Evolutionary conservation across 305 asterid genomes (phyloP).

Genomic region (Fraxinus sp.): DNA sequence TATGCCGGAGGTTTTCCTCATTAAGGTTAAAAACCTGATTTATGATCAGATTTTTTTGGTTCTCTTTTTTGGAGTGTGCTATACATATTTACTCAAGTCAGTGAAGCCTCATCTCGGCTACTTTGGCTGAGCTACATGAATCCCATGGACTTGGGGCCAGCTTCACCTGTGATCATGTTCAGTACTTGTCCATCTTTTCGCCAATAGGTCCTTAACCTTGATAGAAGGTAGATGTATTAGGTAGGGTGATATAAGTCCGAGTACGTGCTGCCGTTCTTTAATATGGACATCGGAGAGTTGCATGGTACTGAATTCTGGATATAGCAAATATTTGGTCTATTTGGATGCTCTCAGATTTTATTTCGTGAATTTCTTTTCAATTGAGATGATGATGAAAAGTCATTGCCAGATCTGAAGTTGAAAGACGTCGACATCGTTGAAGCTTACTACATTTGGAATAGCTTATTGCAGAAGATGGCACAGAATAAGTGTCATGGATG

Average conservation of each 20-base stretch:
- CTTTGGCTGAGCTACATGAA: slow-evolving; percentile 1
- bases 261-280: not conserved
- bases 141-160: not conserved
- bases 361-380: not conserved
- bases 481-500: slow-evolving; percentile 94
- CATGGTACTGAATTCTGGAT: slow-evolving; percentile 1
- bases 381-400: slow-evolving; percentile 31
- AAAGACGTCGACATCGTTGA: slow-evolving; percentile 60
- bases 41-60: not conserved
- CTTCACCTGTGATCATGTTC: slow-evolving; percentile 12
- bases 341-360: slow-evolving; percentile 18
- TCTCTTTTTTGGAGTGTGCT: not conserved
- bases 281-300: not conserved
- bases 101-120: slow-evolving; percentile 1
- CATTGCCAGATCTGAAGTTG: slow-evolving; percentile 79
- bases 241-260: not conserved
- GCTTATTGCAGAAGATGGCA: slow-evolving; percentile 78
- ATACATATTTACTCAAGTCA: not conserved
- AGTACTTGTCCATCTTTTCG: not conserved
- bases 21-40: not conserved
- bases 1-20: not conserved
- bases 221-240: not conserved
- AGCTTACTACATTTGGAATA: slow-evolving; percentile 63
- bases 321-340: slow-evolving; percentile 20
- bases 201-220: not conserved